A percentile compares a stretch with the other conserved stretches of the same genome.
Evolutionary conservation across 148 eudicot genomes (phyloP).

Genomic region (Linanthus parryae): DNA sequence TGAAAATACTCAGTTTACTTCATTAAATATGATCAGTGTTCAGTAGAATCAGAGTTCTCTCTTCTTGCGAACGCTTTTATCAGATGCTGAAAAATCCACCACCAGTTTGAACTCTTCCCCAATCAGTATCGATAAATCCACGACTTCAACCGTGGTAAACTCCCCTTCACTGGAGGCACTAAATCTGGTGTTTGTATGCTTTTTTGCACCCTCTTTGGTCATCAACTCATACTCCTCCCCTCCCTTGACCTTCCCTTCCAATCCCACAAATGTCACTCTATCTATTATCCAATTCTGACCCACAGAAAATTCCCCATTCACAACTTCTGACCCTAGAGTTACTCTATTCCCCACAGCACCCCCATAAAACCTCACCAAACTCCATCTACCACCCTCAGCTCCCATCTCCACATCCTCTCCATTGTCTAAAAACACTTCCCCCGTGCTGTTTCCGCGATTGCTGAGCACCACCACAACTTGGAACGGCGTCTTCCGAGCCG

Average conservation of each 20-base stretch:
- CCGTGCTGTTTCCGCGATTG: constrained; percentile 24
- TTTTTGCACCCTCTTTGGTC: neutral
- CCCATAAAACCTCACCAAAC: constrained; percentile 35
- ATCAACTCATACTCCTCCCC: neutral
- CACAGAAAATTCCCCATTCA: constrained; percentile 47
- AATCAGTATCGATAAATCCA: neutral
- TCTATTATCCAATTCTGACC: constrained; percentile 40
- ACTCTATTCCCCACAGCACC: constrained; percentile 14
- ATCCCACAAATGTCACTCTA: constrained; percentile 51
- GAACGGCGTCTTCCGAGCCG: constrained; percentile 55
- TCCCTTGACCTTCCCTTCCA: constrained; percentile 13
- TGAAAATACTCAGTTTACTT: no score
- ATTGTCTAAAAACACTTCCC: constrained; percentile 61
- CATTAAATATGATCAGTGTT: no score
- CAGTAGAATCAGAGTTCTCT: no score
- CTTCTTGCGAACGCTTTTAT: no score
- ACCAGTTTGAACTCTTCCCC: neutral
- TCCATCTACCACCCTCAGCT: constrained; percentile 42
- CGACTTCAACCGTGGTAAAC: neutral
- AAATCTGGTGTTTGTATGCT: neutral
- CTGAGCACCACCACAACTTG: constrained; percentile 46
- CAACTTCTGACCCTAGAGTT: constrained; percentile 36
- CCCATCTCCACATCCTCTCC: constrained; percentile 53
- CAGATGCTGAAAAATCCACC: neutral
- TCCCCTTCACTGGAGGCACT: neutral